Percentiles rank a stretch among this genome's conserved stretches.
These are phyloP conservation scores for Petunia axillaris DNA, from an alignment of 257 asterid genomes.

Conservation along the genomic window DNA sequence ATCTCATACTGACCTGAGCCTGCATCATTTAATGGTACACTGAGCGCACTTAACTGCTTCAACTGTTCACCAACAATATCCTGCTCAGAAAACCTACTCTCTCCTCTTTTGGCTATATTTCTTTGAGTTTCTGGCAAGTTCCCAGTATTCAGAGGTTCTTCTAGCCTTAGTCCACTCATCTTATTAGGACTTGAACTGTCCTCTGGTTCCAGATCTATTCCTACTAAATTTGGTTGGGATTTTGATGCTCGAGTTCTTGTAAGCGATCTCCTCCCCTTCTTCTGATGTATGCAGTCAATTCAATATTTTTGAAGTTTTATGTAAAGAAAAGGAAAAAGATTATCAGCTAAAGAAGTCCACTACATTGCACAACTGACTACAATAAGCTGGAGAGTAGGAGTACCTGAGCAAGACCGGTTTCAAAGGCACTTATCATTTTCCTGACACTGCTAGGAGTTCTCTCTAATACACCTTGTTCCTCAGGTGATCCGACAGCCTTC, in stretches of 20 bases:
- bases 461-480: conserved; percentile 37
- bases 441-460: conserved; percentile 66
- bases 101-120: conserved; percentile 27
- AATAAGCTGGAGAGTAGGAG: conserved; percentile 25
- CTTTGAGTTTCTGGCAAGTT: conserved; percentile 32
- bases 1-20: not conserved
- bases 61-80: conserved; percentile 11
- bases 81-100: conserved; percentile 27
- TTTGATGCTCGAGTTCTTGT: conserved; percentile 47
- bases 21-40: conserved; percentile 7
- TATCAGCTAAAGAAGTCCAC: conserved; percentile 21
- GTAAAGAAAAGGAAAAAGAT: conserved; percentile 23
- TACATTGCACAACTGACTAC: not conserved
- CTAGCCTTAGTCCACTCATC: conserved; percentile 25
- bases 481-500: conserved; percentile 39
- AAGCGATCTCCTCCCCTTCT: conserved; percentile 57
- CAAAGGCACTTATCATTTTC: conserved; percentile 85
- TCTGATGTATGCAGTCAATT: conserved; percentile 29
- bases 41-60: conserved; percentile 29
- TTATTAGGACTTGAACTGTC: conserved; percentile 33
- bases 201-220: conserved; percentile 38
- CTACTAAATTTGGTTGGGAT: conserved; percentile 45
- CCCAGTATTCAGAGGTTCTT: conserved; percentile 31
- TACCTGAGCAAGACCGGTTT: conserved; percentile 68
- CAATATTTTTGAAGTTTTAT: conserved; percentile 6